Evolutionary conservation across 139 green algal species (phyloP).

Genomic region (Coccomyxa sp.): DNA sequence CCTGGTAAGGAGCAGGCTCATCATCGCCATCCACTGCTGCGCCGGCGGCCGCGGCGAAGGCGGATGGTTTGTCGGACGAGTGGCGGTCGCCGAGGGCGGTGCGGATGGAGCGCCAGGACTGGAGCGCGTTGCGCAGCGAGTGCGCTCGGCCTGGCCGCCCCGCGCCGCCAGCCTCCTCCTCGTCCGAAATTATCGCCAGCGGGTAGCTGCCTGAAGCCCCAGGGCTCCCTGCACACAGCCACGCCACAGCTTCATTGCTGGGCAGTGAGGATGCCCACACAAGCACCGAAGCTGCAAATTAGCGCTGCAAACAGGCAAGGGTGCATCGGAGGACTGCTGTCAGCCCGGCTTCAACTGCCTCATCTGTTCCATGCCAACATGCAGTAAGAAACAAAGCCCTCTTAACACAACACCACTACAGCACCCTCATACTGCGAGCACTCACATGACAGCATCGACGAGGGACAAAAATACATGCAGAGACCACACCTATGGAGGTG

Average conservation of each 20-base stretch:
- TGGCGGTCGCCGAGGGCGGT: not conserved
- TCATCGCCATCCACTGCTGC: not conserved
- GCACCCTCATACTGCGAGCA: not conserved
- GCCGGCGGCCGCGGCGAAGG: not conserved
- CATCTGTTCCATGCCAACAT: not conserved
- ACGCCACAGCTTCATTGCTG: not conserved
- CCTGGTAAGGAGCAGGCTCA: not conserved
- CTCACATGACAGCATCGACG: not conserved
- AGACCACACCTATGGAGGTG: not conserved
- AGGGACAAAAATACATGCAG: not conserved
- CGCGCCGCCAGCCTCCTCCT: not conserved
- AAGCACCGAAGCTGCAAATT: not conserved
- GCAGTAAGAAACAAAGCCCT: too few species aligned
- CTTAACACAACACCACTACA: too few species aligned
- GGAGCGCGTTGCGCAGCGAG: not conserved
- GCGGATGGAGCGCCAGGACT: not conserved
- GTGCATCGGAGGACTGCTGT: not conserved
- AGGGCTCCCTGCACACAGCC: not conserved
- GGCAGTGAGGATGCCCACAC: not conserved
- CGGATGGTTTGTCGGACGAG: not conserved
- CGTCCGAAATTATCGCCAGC: not conserved
- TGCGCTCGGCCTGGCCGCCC: too few species aligned
- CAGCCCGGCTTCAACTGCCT: too few species aligned
- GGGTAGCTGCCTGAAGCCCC: not conserved
- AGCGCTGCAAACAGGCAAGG: not conserved